These are phyloP conservation scores for Naegleria lovaniensis DNA, from an alignment of 208 protist species.

Conservation along the genomic window DNA sequence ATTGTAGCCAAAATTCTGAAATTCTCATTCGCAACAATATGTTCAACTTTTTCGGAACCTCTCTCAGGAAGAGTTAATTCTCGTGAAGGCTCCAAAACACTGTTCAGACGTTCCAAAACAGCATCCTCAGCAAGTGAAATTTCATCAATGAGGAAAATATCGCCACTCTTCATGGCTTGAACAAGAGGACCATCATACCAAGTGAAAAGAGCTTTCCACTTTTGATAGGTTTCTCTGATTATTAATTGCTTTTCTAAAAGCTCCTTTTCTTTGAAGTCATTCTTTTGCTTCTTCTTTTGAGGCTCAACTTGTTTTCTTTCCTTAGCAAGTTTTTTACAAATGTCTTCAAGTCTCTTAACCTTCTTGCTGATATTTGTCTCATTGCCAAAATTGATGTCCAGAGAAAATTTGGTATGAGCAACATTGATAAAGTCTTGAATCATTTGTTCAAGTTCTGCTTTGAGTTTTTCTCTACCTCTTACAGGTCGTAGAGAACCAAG, in stretches of 20 bases:
- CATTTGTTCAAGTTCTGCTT: conserved; percentile 14
- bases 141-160: conserved; percentile 98
- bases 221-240: background rate
- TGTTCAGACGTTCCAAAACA: conserved; percentile 99
- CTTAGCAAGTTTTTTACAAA: conserved; percentile 7
- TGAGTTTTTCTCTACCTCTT: conserved; percentile 61
- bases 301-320: background rate
- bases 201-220: conserved; percentile 79
- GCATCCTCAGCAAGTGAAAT: conserved; percentile 99
- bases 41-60: conserved; percentile 58
- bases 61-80: conserved; percentile 95
- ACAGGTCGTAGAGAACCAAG: conserved; percentile 81
- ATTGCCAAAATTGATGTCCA: background rate
- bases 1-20: conserved; percentile 99
- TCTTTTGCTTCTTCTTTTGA: background rate
- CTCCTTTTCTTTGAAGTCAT: background rate
- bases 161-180: conserved; percentile 92
- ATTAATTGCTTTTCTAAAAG: conserved; percentile 18
- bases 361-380: background rate
- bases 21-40: conserved; percentile 57
- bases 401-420: background rate
- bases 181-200: conserved; percentile 99
- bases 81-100: conserved; percentile 94
- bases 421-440: background rate
- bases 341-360: background rate